Evolutionary conservation across 768 basidiomycete genomes (phyloP), one percentile per base, ranked within the genome.

Genomic region (Crassisporium funariophilum): DNA sequence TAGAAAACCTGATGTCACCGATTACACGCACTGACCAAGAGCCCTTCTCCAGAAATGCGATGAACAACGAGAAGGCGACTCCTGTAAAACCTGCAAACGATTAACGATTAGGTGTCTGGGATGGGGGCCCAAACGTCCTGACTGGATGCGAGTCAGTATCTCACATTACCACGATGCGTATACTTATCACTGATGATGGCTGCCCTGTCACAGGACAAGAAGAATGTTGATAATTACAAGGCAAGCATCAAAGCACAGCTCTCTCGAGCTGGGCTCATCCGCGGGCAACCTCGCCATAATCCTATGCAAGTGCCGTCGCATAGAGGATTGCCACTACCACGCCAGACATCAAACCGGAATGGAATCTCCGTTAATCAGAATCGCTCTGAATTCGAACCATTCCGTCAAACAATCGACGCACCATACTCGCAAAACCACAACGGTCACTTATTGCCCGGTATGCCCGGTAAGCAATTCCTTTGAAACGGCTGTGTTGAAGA

Each of bases 121-220:
- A 10, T 92, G 90, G 90, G 90, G 90, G 3, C 72, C 83, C 6
- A 86, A 79, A 60, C 79, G 90, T 41, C 90, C 89, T n/a, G 89
- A 91, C 46, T 91, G 89, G 88, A 89, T 91, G 88, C 71, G 88
- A 56, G 88, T 91, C 54, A 61, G 70, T 61, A 17, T 19, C 24
- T 16, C 31, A 20, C 21, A 19, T 29, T 17, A 13, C 13, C 22
- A 12, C 13, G 40, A 39, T 44, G 31, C 50, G 19, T 35, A 15
- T 35, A 21, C 36, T 52, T 22, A 48, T 46, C 50, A 42, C 54
- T 63, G 45, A 63, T 47, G 24, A 42, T 25, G 31, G 39, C 41
- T 44, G 43, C 46, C 47, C 29, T 33, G 19, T 46, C 37, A 20
- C 63, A 91, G 89, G 89, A 91, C 64, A 91, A 91, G 67, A 82